phyloP scores from a whole-genome alignment of 768 basidiomycete species.

The Dioszegia aurantiaca region DNA sequence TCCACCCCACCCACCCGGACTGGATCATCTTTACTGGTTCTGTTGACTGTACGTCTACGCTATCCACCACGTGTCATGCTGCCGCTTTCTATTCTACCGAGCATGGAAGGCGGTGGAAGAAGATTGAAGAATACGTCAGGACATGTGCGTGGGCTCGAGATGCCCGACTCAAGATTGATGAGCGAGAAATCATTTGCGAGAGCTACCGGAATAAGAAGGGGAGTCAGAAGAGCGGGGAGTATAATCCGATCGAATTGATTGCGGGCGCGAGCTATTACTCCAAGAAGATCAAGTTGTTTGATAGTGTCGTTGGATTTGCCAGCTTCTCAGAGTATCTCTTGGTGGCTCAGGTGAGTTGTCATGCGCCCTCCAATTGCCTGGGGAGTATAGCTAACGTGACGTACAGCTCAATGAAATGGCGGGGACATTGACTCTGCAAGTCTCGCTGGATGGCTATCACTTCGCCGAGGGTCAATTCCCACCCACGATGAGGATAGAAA shows the following conservation, averaged over 20 bases:
- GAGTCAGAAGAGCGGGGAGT: conserved; percentile 62
- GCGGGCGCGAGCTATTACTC: conserved; percentile 71
- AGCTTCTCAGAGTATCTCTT: conserved; percentile 89
- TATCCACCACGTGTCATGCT: conserved; percentile 64
- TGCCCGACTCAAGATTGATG: conserved; percentile 70
- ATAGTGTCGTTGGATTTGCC: conserved; percentile 86
- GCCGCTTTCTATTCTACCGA: conserved; percentile 71
- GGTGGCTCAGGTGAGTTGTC: conserved; percentile 74
- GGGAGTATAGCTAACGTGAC: conserved; percentile 36
- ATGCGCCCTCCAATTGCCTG: not conserved
- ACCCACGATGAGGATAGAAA: conserved; percentile 79
- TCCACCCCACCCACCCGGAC: conserved; percentile 77
- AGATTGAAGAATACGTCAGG: conserved; percentile 78
- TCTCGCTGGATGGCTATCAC: conserved; percentile 81
- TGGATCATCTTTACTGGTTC: conserved; percentile 86
- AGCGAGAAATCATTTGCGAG: conserved; percentile 88
- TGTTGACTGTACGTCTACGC: conserved; percentile 59
- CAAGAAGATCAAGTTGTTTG: conserved; percentile 73
- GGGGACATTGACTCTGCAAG: conserved; percentile 69
- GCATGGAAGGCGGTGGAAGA: conserved; percentile 72
- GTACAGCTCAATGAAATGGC: conserved; percentile 58
- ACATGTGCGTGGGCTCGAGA: conserved; percentile 93
- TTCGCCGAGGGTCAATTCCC: conserved; percentile 90
- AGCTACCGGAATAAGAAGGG: conserved; percentile 78
- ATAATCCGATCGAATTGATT: conserved; percentile 74